Conservation (phyloP, 495 filamentous ascomycete genomes). For the Sabuloglossum arenarium region DNA sequence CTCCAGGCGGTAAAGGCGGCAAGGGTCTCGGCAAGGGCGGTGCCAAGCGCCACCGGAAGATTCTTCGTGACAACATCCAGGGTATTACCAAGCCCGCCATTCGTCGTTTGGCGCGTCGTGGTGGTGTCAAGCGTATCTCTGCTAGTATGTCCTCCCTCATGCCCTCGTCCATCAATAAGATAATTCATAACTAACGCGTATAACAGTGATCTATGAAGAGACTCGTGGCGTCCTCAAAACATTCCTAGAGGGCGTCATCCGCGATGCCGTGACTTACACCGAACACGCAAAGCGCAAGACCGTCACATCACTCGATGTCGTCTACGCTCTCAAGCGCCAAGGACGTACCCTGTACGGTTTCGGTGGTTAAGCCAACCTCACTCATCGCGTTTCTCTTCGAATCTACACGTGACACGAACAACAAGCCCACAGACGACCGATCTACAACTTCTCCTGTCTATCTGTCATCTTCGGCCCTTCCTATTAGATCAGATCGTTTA, state of each 20-base stretch:
- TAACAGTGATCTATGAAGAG: conserved; percentile 43
- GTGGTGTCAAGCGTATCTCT: conserved; percentile 45
- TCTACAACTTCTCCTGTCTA: too few species aligned
- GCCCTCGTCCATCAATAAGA: not conserved
- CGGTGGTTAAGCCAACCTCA: conserved; percentile 53
- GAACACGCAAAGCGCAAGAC: conserved; percentile 98
- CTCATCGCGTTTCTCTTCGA: too few species aligned
- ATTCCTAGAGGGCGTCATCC: conserved; percentile 48
- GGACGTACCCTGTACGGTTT: conserved; percentile 96
- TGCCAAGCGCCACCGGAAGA: conserved; percentile 98
- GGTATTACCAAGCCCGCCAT: conserved; percentile 56
- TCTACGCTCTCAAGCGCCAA: conserved; percentile 89
- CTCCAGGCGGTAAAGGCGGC: conserved; percentile 75
- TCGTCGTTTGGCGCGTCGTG: conserved; percentile 41
- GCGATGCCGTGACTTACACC: conserved; percentile 95
- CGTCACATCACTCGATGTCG: conserved; percentile 84
- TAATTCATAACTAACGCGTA: not conserved
- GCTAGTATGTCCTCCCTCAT: conserved; percentile 26
- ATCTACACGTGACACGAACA: too few species aligned
- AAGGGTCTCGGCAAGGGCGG: conserved; percentile 75
- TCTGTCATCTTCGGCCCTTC: too few species aligned
- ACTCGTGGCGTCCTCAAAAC: conserved; percentile 46
- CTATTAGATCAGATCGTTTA: too few species aligned
- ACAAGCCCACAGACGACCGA: too few species aligned
- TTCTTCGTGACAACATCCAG: conserved; percentile 98